Base-by-base conservation (phyloP, 805 yeast genomes). In the Cyberlindnera nakhonratchasimensis region DNA sequence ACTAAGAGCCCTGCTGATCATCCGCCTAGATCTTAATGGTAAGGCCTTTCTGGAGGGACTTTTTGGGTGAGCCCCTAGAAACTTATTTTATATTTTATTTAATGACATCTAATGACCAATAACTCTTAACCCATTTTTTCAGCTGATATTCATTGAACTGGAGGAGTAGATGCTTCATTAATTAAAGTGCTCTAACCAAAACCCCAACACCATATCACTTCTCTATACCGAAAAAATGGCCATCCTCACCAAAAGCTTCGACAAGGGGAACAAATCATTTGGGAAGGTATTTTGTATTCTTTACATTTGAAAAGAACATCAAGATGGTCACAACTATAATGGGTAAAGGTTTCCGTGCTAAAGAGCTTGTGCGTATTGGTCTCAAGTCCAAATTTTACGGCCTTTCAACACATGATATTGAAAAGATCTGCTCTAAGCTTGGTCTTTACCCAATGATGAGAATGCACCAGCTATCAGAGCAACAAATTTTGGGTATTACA, bases 371-470 rank as follows among this genome's bases (percentile, higher is more conserved):
- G 22, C 50, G 51, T 29, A 67, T 74, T 50, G 98, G 95, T 5
- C 71, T 93, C 48, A 80, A 90, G 19, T 75, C 83, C 43, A 82
- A 81, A 48, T 82, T 93, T 51, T 90, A 86, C 61, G 99, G 98
- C 23, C 70, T 93, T 30, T 96, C 98, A n/a, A 64, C 68, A 34
- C 63, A 68, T 40, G 79, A 85, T 9, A 91, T 97, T 2, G 77
- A 76, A 49, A 70, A 72, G 55, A 71, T 93, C 40, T 89, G 96
- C 62, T 81, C 97, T 29, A 87, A 80, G 59, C 77, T 91, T 18
- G 96, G 96, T 10, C 76, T 93, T 46, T 91, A 90, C 59, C 98
- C 98, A 34, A 72, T 76, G 61, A 90, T 91, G 95, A 79, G 96
- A 66, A 83, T 90, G 86, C 93, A 86, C 62, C 96, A 93, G 65